phyloP scores from a whole-genome alignment of 805 yeast species.

The Komagataella populi region DNA sequence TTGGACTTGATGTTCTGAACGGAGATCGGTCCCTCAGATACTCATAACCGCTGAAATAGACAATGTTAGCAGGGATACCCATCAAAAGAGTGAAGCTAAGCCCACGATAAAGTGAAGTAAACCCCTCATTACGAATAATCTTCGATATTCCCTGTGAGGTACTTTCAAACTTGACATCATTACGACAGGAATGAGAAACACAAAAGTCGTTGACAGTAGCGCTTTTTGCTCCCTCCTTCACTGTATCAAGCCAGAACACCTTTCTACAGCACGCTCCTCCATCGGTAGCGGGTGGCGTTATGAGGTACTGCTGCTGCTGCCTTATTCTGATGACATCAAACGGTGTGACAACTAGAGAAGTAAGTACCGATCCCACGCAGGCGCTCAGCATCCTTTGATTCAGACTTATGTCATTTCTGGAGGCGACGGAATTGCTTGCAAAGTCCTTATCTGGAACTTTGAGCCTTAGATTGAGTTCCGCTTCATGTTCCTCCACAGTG shows the following conservation, averaged over 20 bases:
- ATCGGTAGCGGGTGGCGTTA: constrained; percentile 22
- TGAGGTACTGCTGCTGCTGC: constrained; percentile 62
- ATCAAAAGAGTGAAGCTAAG: constrained; percentile 67
- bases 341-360: constrained; percentile 67
- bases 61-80: constrained; percentile 89
- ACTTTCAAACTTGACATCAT: constrained; percentile 35
- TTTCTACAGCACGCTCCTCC: constrained; percentile 20
- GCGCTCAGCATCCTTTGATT: constrained; percentile 67
- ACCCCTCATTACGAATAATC: constrained; percentile 64
- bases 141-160: constrained; percentile 62
- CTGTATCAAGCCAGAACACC: constrained; percentile 19
- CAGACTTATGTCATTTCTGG: constrained; percentile 23
- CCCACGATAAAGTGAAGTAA: constrained; percentile 77
- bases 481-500: constrained; percentile 21
- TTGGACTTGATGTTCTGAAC: constrained; percentile 17
- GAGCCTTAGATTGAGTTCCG: constrained; percentile 4
- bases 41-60: constrained; percentile 91
- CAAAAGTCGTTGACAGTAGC: constrained; percentile 19
- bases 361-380: constrained; percentile 58
- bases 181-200: constrained; percentile 24
- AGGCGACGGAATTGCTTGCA: constrained; percentile 1
- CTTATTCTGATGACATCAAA: constrained; percentile 71
- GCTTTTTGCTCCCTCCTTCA: background rate
- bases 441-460: background rate
- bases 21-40: constrained; percentile 68